Conservation (phyloP, 192 early-diverging fungal genomes). For the Backusella parvicylindrica region DNA sequence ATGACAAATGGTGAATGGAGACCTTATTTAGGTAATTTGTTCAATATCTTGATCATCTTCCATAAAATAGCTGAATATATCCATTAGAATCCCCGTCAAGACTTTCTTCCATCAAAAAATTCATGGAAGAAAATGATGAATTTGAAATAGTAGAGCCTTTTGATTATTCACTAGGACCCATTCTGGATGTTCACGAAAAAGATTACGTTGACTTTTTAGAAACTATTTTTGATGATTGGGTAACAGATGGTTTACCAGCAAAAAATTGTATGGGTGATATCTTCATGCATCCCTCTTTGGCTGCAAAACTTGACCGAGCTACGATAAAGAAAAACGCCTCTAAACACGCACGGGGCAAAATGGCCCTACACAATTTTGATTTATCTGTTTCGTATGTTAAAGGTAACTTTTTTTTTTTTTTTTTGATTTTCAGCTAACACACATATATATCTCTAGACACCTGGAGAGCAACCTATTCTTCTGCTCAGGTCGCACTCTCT, state of each 20-base stretch:
- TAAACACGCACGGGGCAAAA: neutral
- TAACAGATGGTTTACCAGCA: slow-evolving; percentile 1
- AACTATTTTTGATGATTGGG: slow-evolving; percentile 57
- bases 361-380: slow-evolving; percentile 2
- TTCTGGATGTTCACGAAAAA: slow-evolving; percentile 50
- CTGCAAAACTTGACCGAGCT: neutral
- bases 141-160: slow-evolving; percentile 8
- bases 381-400: slow-evolving; percentile 11
- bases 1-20: slow-evolving; percentile 7
- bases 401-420: neutral
- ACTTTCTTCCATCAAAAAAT: slow-evolving; percentile 17
- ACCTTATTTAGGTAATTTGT: slow-evolving; percentile 6
- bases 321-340: neutral
- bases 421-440: neutral
- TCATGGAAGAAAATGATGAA: slow-evolving; percentile 5
- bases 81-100: slow-evolving; percentile 18
- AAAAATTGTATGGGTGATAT: neutral
- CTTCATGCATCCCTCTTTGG: neutral
- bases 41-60: neutral
- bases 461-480: slow-evolving; percentile 58
- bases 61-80: neutral
- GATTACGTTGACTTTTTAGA: slow-evolving; percentile 60
- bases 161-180: slow-evolving; percentile 56
- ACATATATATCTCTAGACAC: slow-evolving; percentile 56
- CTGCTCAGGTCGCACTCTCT: slow-evolving; percentile 63